Base-by-base conservation (phyloP, 805 yeast species). In the Candida silvatica region DNA sequence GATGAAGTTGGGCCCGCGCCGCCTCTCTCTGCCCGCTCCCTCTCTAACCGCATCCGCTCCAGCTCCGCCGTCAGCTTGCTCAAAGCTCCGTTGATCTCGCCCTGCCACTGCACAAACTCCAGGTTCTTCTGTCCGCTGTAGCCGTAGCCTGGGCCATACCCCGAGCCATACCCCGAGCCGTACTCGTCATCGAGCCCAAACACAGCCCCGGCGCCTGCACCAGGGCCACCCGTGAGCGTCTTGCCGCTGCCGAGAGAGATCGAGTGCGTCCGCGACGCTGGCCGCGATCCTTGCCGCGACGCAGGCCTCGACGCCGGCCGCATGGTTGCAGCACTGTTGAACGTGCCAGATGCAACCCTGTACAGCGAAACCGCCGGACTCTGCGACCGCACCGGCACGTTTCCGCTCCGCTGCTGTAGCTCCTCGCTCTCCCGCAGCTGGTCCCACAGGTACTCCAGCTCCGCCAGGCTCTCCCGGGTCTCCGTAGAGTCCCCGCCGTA, bases 381-480 rank as follows among this genome's bases (percentile, higher is more conserved):
- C 11, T 28, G 19, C 6, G 31, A n/a, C 17, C 17, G 15, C 18
- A 18, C 31, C 5, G 25, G 24, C n/a, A n/a, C 16, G n/a, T 6
- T 14, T 9, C 15, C 29, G 15, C 15, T 31, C 6, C 17, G 24
- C 22, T 29, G n/a, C 36, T 45, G 29, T 43, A 42, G n/a, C n/a
- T n/a, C n/a, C n/a, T n/a, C n/a, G n/a, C n/a, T n/a, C 37, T 45
- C 45, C 30, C 40, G 47, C 5, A 80, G 74, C 50, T 77, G 86
- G 52, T 77, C 80, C 87, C 88, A 84, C 28, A 80, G 58, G 44
- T 66, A 71, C 51, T 82, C 88, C 43, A 85, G 65, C 47, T 83
- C 92, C 30, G 64, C 57, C 36, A 80, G 62, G 35, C 78, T 62
- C 47, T 77, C 85, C 15, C 78, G 56, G 0, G 87, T 77, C 45